Conservation (phyloP, 441 rosid species). For the Adansonia rubrostipa region DNA sequence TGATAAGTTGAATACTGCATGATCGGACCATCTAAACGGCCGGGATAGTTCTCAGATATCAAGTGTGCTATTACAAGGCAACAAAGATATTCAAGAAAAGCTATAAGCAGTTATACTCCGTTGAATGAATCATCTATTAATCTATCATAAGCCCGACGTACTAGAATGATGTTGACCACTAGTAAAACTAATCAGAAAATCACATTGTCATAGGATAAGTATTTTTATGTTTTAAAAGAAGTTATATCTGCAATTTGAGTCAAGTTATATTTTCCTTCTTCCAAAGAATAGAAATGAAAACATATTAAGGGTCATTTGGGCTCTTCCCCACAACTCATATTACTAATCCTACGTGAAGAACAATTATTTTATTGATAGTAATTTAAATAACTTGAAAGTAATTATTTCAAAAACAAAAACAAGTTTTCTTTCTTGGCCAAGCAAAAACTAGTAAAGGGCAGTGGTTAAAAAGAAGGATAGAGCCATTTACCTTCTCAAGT, state of each 20-base stretch:
- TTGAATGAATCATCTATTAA: conserved; percentile 12
- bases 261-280: background rate
- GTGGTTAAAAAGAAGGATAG: background rate
- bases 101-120: background rate
- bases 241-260: background rate
- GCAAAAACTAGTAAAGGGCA: conserved; percentile 5
- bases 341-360: background rate
- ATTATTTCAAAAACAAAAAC: background rate
- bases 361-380: background rate
- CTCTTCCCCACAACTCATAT: background rate
- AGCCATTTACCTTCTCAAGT: conserved; percentile 60
- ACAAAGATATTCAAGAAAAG: conserved; percentile 8
- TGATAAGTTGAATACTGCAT: background rate
- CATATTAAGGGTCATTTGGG: background rate
- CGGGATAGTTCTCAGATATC: background rate
- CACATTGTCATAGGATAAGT: background rate
- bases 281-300: background rate
- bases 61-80: background rate
- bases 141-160: background rate
- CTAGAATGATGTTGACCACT: background rate
- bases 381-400: background rate
- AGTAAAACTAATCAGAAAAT: background rate
- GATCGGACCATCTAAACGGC: background rate
- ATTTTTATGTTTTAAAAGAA: background rate
- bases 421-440: background rate